These are phyloP conservation scores for Diddensiella santjacobensis DNA, from an alignment of 805 yeast species.

Conservation along the genomic window DNA sequence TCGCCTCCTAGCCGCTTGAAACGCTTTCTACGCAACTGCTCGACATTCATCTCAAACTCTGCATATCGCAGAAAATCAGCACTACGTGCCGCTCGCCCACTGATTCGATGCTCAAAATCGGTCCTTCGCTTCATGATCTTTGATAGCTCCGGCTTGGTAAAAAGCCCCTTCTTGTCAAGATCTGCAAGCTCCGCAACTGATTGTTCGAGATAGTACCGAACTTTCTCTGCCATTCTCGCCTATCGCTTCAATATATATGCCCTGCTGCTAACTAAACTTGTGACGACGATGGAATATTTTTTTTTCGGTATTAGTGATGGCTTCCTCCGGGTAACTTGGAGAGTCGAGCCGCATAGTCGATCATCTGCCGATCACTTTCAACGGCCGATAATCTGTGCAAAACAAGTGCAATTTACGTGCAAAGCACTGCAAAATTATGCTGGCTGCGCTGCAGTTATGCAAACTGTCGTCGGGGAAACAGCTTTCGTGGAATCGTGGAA, in stretches of 20 bases:
- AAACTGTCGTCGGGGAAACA: too few species aligned
- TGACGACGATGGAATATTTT: not conserved
- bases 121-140: constrained; percentile 89
- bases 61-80: constrained; percentile 75
- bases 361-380: too few species aligned
- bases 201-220: constrained; percentile 55
- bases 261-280: too few species aligned
- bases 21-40: constrained; percentile 70
- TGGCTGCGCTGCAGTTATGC: too few species aligned
- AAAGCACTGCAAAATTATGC: too few species aligned
- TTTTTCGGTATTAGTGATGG: not conserved
- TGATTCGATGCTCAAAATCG: constrained; percentile 88
- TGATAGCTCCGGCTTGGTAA: constrained; percentile 76
- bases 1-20: constrained; percentile 50
- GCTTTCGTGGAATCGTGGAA: too few species aligned
- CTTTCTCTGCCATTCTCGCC: constrained; percentile 50
- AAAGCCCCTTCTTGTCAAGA: constrained; percentile 72
- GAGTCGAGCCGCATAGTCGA: too few species aligned
- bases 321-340: too few species aligned
- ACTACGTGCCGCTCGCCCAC: constrained; percentile 75
- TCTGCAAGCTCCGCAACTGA: constrained; percentile 70
- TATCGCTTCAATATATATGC: too few species aligned
- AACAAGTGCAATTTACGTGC: too few species aligned
- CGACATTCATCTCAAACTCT: constrained; percentile 76
- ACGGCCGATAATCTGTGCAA: too few species aligned